A percentile compares a stretch with the other conserved stretches of the same genome.
Evolutionary conservation across 495 filamentous ascomycete genomes (phyloP).

Genomic region (Massariosphaeria phaeospora): DNA sequence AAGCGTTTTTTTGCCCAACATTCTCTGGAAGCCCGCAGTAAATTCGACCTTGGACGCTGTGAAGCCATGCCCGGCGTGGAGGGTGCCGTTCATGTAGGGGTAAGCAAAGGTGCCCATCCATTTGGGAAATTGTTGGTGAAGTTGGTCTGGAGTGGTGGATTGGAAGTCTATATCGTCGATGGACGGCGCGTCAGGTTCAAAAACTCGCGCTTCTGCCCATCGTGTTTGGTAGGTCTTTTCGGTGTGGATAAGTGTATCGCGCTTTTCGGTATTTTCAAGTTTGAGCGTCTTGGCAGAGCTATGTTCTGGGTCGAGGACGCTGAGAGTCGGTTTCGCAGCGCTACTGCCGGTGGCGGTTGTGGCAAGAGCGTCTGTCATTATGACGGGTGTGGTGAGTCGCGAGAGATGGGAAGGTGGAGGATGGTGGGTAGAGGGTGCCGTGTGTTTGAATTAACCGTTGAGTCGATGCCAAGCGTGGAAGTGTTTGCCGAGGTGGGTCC

Average conservation of each 20-base stretch:
- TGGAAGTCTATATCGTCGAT: constrained; percentile 66
- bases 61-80: constrained; percentile 90
- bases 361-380: constrained; percentile 13
- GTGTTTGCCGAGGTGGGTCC: not conserved
- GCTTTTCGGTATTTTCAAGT: constrained; percentile 80
- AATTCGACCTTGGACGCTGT: constrained; percentile 90
- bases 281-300: constrained; percentile 65
- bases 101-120: constrained; percentile 65
- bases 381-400: not conserved
- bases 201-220: constrained; percentile 75
- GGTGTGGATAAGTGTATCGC: constrained; percentile 77
- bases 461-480: not conserved
- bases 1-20: constrained; percentile 81
- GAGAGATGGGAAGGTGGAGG: not conserved
- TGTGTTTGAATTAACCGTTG: no score
- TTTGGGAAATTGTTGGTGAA: constrained; percentile 80
- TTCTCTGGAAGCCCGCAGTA: constrained; percentile 70
- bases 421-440: not conserved
- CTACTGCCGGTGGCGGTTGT: constrained; percentile 38
- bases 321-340: constrained; percentile 48
- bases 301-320: constrained; percentile 56
- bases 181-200: constrained; percentile 79
- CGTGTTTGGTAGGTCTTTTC: constrained; percentile 88
- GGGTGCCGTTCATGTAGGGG: constrained; percentile 89
- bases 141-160: constrained; percentile 61